These are phyloP conservation scores for Ricinus communis DNA, from an alignment of 345 rosid species.

Conservation along the genomic window DNA sequence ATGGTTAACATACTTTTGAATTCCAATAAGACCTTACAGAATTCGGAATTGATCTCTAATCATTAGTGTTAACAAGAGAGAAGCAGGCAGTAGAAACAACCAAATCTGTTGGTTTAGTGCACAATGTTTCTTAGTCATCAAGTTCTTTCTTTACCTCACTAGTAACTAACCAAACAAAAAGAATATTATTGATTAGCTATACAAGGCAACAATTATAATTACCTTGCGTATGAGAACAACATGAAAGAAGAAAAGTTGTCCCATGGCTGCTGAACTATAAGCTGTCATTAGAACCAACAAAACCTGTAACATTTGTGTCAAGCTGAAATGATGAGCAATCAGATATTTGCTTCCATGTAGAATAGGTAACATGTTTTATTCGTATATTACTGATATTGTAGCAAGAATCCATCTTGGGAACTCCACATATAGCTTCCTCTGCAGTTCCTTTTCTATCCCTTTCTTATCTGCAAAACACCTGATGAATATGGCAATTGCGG, in stretches of 20 bases:
- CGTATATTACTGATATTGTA: conserved; percentile 60
- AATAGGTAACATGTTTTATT: background rate
- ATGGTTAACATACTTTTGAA: too few species aligned
- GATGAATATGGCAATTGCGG: conserved; percentile 77
- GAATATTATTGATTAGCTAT: background rate
- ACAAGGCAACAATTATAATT: conserved; percentile 6
- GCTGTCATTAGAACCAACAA: conserved; percentile 69
- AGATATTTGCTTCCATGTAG: conserved; percentile 7
- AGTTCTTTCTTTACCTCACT: background rate
- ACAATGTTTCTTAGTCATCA: background rate
- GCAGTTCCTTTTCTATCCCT: conserved; percentile 71
- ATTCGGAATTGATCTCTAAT: too few species aligned
- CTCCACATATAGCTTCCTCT: conserved; percentile 53
- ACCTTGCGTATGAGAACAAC: conserved; percentile 95
- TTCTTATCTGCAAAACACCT: conserved; percentile 88
- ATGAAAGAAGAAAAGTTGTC: conserved; percentile 95
- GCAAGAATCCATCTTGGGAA: conserved; percentile 83
- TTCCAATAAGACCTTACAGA: too few species aligned
- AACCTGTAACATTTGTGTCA: conserved; percentile 44
- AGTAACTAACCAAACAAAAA: background rate
- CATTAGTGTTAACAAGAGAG: too few species aligned
- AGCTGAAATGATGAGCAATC: conserved; percentile 14
- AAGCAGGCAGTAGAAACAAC: too few species aligned
- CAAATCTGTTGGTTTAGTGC: background rate
- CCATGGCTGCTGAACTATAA: conserved; percentile 91